phyloP scores from a whole-genome alignment of 352 stramenopile species.

The Aphanomyces stellatus region DNA sequence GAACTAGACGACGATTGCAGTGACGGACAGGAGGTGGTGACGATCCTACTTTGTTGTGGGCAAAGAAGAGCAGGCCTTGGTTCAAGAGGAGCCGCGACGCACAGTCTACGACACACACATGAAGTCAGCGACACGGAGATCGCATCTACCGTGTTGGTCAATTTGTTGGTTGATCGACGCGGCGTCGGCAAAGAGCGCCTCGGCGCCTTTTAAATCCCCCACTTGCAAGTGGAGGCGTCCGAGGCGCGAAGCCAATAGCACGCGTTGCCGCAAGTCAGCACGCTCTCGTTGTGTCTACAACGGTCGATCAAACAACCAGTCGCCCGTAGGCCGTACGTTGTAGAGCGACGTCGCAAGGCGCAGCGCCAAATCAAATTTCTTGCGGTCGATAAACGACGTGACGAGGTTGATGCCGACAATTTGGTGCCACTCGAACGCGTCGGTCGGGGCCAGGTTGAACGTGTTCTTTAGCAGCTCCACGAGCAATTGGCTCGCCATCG shows the following conservation, averaged over 20 bases:
- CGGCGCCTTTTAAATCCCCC: conserved; percentile 45
- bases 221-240: conserved; percentile 69
- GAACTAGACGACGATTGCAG: not conserved
- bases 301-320: not conserved
- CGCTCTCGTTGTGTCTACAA: not conserved
- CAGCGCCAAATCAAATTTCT: conserved; percentile 12
- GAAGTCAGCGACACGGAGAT: not conserved
- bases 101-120: conserved; percentile 20
- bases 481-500: conserved; percentile 52
- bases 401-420: conserved; percentile 2
- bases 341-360: not conserved
- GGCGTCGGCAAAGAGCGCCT: conserved; percentile 49
- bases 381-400: conserved; percentile 17
- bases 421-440: not conserved
- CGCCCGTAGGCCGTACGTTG: not conserved
- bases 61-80: conserved; percentile 62
- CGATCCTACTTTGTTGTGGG: conserved; percentile 71
- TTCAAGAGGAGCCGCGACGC: conserved; percentile 56
- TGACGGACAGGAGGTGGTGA: too few relatives aligned
- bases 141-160: not conserved
- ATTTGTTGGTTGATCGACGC: conserved; percentile 26
- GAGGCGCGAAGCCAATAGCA: conserved; percentile 39
- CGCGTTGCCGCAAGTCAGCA: not conserved
- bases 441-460: not conserved
- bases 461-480: conserved; percentile 38